Conservation (phyloP, 345 rosid genomes). For the Syzygium aqueum region DNA sequence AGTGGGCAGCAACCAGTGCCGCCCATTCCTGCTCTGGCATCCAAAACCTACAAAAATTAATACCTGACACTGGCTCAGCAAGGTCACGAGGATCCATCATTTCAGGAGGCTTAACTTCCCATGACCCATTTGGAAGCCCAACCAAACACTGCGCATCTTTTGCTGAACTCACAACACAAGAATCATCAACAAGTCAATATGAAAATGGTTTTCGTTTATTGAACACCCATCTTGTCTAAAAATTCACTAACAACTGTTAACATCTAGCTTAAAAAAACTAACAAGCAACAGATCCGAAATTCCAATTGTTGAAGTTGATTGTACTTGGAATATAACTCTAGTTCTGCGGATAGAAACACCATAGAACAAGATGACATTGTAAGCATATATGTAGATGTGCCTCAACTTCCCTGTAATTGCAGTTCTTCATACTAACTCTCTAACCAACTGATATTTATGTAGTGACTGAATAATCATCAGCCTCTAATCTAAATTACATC, state of each 20-base stretch:
- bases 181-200: neutral
- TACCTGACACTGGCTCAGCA: neutral
- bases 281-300: neutral
- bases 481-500: neutral
- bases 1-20: neutral
- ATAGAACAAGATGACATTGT: accelerated
- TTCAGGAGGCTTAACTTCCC: neutral
- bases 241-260: neutral
- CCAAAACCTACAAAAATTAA: neutral
- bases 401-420: neutral
- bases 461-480: neutral
- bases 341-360: neutral
- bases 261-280: neutral
- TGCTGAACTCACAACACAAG: neutral
- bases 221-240: neutral
- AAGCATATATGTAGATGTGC: neutral
- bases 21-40: neutral
- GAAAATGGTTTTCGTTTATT: neutral
- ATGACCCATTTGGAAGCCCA: neutral
- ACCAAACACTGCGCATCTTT: neutral
- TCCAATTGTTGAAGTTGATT: neutral
- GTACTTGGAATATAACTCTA: neutral
- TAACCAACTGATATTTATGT: neutral
- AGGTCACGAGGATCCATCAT: neutral
- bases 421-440: neutral